These are phyloP conservation scores for Fusarium sp. DNA, from an alignment of 2,329 filamentous ascomycete genomes.

Conservation along the genomic window DNA sequence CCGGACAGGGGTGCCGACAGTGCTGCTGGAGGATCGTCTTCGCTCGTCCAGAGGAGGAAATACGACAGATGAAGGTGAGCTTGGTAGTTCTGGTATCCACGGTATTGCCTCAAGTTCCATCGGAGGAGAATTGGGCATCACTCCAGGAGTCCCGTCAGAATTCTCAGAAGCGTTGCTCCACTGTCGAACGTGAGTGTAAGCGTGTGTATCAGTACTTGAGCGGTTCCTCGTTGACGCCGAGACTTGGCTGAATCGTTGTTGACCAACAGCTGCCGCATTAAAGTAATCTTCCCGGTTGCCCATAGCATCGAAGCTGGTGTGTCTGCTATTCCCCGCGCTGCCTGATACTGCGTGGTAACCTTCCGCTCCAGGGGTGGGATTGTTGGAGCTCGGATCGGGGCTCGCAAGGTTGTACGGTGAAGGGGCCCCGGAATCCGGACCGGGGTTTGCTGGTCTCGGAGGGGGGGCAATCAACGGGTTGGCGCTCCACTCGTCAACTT, in stretches of 20 bases:
- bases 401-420: conserved; percentile 38
- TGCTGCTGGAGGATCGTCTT: conserved; percentile 45
- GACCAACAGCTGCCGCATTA: conserved; percentile 24
- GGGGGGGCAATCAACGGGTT: conserved; percentile 54
- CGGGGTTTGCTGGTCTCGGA: conserved; percentile 42
- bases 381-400: conserved; percentile 45
- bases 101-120: conserved; percentile 54
- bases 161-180: conserved; percentile 59
- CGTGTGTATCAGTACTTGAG: conserved; percentile 54
- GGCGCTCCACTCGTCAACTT: conserved; percentile 57
- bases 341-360: conserved; percentile 40
- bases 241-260: conserved; percentile 34
- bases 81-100: conserved; percentile 53
- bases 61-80: conserved; percentile 40
- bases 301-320: conserved; percentile 46
- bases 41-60: conserved; percentile 35
- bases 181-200: conserved; percentile 54
- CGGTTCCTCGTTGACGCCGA: conserved; percentile 43
- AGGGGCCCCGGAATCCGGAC: conserved; percentile 30
- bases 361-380: conserved; percentile 41
- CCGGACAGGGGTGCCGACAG: conserved; percentile 24
- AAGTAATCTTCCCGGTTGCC: conserved; percentile 47
- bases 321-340: conserved; percentile 43
- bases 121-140: conserved; percentile 17
- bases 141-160: conserved; percentile 49